Conservation (phyloP, 2,329 filamentous ascomycete genomes). For the Fusarium clavum region DNA sequence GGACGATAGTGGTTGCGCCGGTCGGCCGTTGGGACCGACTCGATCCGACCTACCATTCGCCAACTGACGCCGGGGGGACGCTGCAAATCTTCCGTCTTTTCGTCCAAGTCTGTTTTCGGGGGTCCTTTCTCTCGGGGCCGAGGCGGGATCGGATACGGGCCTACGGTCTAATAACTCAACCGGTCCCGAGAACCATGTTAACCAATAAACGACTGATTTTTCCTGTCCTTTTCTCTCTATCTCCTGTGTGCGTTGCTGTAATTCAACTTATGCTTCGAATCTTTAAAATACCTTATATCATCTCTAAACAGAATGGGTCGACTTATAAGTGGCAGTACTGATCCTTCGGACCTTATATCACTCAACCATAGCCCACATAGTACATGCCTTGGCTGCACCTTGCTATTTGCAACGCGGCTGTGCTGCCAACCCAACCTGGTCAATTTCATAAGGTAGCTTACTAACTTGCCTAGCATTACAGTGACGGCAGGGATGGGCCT, state of each 20-base stretch:
- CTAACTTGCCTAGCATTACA: background rate
- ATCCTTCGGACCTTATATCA: constrained; percentile 8
- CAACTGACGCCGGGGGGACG: constrained; percentile 14
- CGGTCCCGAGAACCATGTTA: constrained; percentile 7
- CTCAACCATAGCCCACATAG: background rate
- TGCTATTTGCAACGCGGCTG: constrained; percentile 48
- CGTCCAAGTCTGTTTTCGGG: constrained; percentile 24
- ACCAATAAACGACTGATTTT: background rate
- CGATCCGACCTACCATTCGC: constrained; percentile 37
- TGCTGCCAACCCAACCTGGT: constrained; percentile 23
- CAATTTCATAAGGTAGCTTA: background rate
- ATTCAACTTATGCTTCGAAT: background rate
- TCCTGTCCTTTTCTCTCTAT: background rate
- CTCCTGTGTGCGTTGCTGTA: background rate
- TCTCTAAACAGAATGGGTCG: background rate
- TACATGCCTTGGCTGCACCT: constrained; percentile 6
- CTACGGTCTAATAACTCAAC: constrained; percentile 7
- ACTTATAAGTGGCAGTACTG: background rate
- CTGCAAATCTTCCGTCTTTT: constrained; percentile 29
- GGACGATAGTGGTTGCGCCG: constrained; percentile 29
- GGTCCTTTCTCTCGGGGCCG: constrained; percentile 22
- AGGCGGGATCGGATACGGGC: constrained; percentile 14
- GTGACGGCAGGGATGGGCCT: constrained; percentile 33
- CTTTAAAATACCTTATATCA: background rate
- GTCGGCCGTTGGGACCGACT: constrained; percentile 36